Percentiles rank a stretch among this genome's conserved stretches.
Conservation (phyloP, 2,329 filamentous ascomycete genomes). For the Penicillium corylophilum region DNA sequence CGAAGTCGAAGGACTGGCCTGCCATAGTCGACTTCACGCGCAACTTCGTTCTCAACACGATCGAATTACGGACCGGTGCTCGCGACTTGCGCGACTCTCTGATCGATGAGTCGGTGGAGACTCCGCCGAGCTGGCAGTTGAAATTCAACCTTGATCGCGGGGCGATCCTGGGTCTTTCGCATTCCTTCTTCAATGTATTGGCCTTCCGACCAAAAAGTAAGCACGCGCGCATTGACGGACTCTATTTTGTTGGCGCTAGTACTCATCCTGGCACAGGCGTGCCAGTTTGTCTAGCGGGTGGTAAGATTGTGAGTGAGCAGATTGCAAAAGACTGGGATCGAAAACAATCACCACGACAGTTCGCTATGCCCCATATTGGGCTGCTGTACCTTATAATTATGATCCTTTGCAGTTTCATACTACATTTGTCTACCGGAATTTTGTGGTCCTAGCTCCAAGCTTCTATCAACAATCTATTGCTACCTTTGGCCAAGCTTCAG, state of each 20-base stretch:
- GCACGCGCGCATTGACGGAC: conserved; percentile 20
- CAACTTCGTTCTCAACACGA: conserved; percentile 59
- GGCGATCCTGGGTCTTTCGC: conserved; percentile 69
- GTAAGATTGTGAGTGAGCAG: conserved; percentile 13
- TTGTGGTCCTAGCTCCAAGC: too few species aligned
- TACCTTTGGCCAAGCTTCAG: too few species aligned
- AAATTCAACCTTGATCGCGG: conserved; percentile 74
- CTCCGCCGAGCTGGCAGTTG: conserved; percentile 62
- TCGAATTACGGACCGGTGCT: conserved; percentile 60
- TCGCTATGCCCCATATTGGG: too few species aligned
- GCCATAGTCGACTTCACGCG: conserved; percentile 58
- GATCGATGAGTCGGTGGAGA: conserved; percentile 64
- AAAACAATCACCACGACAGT: too few species aligned
- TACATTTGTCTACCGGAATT: too few species aligned
- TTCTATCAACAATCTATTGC: too few species aligned
- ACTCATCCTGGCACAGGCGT: conserved; percentile 76
- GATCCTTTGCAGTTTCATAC: too few species aligned
- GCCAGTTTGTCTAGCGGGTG: conserved; percentile 51
- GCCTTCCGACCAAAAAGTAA: conserved; percentile 33
- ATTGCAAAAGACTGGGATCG: too few species aligned
- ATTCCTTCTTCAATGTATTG: conserved; percentile 63
- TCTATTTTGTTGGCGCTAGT: conserved; percentile 73
- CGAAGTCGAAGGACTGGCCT: conserved; percentile 10
- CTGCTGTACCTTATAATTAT: too few species aligned
- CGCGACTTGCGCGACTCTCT: conserved; percentile 51